A percentile compares a stretch with the other conserved stretches of the same genome.
Conservation (phyloP, 2,329 filamentous ascomycete species). For the Teratosphaeria viscida region DNA sequence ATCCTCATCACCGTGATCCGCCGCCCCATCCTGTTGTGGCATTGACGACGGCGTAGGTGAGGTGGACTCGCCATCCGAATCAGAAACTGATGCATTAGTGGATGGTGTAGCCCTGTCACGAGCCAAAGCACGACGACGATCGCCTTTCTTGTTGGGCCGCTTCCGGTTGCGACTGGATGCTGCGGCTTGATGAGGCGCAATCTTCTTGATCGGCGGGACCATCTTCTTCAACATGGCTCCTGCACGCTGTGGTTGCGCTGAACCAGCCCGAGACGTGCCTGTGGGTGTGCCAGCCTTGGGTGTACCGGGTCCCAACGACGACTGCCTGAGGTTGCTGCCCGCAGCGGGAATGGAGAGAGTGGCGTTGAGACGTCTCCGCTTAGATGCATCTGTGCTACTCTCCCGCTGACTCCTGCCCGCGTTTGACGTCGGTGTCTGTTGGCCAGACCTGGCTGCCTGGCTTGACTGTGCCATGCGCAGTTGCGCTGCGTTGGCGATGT, state of each 20-base stretch:
- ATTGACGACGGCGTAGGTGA: constrained; percentile 25
- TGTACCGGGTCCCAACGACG: constrained; percentile 52
- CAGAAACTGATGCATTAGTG: constrained; percentile 21
- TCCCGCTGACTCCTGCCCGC: constrained; percentile 21
- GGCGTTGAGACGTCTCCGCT: constrained; percentile 47
- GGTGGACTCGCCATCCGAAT: constrained; percentile 12
- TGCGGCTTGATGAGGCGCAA: constrained; percentile 4
- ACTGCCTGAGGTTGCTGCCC: constrained; percentile 48
- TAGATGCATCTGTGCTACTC: constrained; percentile 39
- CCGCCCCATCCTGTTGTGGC: constrained; percentile 19
- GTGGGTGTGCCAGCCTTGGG: constrained; percentile 48
- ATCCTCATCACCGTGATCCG: constrained; percentile 18
- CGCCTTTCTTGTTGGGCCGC: constrained; percentile 12
- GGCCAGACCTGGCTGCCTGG: constrained; percentile 5
- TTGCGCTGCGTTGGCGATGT: constrained; percentile 42
- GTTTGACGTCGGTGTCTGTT: constrained; percentile 12
- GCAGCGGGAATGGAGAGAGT: constrained; percentile 45
- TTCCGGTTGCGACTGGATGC: constrained; percentile 11
- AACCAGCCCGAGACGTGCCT: constrained; percentile 45
- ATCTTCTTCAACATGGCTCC: constrained; percentile 18
- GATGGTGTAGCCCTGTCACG: constrained; percentile 22
- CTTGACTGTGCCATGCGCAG: constrained; percentile 29
- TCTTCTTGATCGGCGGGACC: constrained; percentile 35
- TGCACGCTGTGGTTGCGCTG: constrained; percentile 40
- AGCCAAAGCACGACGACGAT: constrained; percentile 26